These are phyloP conservation scores for Suzukiozyma palmioleophila DNA, from an alignment of 1,139 yeast genomes.

Conservation along the genomic window DNA sequence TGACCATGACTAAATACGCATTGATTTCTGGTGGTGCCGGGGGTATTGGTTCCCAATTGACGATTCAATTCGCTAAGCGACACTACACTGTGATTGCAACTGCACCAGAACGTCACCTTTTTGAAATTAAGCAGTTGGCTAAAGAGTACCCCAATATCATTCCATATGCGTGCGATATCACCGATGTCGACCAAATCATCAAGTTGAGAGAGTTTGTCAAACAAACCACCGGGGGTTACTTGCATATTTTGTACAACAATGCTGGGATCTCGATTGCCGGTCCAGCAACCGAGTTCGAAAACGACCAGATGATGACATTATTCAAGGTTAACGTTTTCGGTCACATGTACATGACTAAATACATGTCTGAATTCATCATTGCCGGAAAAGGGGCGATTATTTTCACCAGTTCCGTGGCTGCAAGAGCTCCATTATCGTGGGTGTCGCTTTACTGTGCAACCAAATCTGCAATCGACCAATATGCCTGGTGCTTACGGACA, in stretches of 20 bases:
- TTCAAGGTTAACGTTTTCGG: conserved; percentile 36
- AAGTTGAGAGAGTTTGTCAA: conserved; percentile 18
- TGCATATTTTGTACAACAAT: conserved; percentile 31
- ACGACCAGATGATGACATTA: conserved; percentile 17
- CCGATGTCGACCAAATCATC: conserved; percentile 24
- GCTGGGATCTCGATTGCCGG: conserved; percentile 31
- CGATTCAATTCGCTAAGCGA: conserved; percentile 22
- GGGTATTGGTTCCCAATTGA: conserved; percentile 34
- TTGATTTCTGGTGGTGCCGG: conserved; percentile 38
- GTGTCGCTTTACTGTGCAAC: conserved; percentile 28
- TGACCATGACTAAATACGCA: conserved; percentile 17
- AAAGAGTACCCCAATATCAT: conserved; percentile 23
- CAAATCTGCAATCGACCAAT: conserved; percentile 70
- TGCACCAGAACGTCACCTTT: conserved; percentile 21
- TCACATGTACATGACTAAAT: conserved; percentile 34
- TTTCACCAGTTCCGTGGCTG: conserved; percentile 36
- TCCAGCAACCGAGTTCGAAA: conserved; percentile 31
- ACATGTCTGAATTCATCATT: conserved; percentile 27
- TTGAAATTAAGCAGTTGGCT: conserved; percentile 24
- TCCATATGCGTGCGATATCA: conserved; percentile 30
- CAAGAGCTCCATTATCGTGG: conserved; percentile 34
- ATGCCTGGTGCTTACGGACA: conserved; percentile 56
- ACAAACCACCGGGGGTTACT: conserved; percentile 22
- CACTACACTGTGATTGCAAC: conserved; percentile 35
- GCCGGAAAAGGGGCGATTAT: conserved; percentile 30